A percentile compares a stretch with the other conserved stretches of the same genome.
These are phyloP conservation scores for Aphanomyces euteiches DNA, from an alignment of 352 stramenopile genomes.

Conservation along the genomic window DNA sequence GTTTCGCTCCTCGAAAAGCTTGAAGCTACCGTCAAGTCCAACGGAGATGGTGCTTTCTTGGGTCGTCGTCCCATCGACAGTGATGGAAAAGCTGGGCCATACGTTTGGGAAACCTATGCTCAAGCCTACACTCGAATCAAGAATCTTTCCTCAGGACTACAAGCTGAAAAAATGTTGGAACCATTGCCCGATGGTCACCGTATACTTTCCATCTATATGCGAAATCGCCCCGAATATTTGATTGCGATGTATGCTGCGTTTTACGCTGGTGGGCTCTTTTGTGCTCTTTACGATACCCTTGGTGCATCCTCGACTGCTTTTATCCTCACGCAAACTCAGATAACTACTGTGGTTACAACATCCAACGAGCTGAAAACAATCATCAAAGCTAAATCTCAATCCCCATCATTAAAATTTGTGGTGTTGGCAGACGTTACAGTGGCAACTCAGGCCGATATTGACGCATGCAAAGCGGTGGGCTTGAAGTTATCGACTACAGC, in stretches of 20 bases:
- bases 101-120: slow-evolving; percentile 56
- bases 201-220: slow-evolving; percentile 83
- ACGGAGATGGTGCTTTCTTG: slow-evolving; percentile 43
- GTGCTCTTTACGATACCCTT: slow-evolving; percentile 62
- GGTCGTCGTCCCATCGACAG: slow-evolving; percentile 45
- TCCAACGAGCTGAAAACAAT: slow-evolving; percentile 28
- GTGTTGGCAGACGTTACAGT: slow-evolving; percentile 12
- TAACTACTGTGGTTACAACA: slow-evolving; percentile 33
- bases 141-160: slow-evolving; percentile 38
- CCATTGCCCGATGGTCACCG: slow-evolving; percentile 38
- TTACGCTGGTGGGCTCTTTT: slow-evolving; percentile 57
- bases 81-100: slow-evolving; percentile 42
- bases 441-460: slow-evolving; percentile 5
- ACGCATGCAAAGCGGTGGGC: not conserved
- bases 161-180: slow-evolving; percentile 37
- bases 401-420: not conserved
- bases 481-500: slow-evolving; percentile 1
- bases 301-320: slow-evolving; percentile 31
- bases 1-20: slow-evolving; percentile 38
- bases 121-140: slow-evolving; percentile 40
- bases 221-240: slow-evolving; percentile 87
- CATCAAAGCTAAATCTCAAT: not conserved
- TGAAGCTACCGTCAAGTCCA: slow-evolving; percentile 29
- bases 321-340: slow-evolving; percentile 32
- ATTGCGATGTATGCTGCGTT: slow-evolving; percentile 83